Base-by-base conservation (phyloP, 805 yeast species). In the Zygoascus ofunaensis region DNA sequence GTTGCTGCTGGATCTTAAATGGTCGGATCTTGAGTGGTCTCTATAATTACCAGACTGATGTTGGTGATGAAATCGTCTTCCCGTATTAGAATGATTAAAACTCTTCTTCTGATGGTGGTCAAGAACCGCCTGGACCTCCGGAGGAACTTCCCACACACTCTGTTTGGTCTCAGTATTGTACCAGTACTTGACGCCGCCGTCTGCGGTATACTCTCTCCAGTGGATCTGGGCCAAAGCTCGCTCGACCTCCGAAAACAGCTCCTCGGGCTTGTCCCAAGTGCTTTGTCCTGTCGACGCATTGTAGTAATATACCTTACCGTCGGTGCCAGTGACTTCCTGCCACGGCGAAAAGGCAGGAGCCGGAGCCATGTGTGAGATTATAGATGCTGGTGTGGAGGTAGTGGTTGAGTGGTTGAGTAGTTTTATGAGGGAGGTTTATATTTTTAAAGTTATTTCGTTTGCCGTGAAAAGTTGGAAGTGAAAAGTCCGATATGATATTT, bases 101-200 rank as follows among this genome's bases (percentile, higher is more conserved):
- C 7, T 7, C 7, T 26, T 26, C 12, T 26, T 26, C 7, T 12
- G 19, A 14, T 23, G 41, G 2, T 15, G 12, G 4, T 37, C 41
- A 3, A 24, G 12, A 12, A 37, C 7, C 17, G 15, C 33, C 26
- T 59, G 58, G 4, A 75, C 67, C 26, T 71, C 79, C 1, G 58
- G 67, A 0, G 95, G 95, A n/a, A 76, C 61, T 17, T 79, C 83
- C 96, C 96, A 89, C 0, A 80, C 78, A 17, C 92, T 80, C 54
- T 79, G 78, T 4, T 76, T 72, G 0, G 90, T 75, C 22, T 62
- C 61, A 12, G 70, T 65, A 56, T 83, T 82, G 61, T 80, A 80
- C 66, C 83, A 87, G 60, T 87, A 87, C 17, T 69, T 66, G 42
- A 65, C 65, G 2, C 89, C 87, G 4, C 73, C 79, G 10, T 73